Conservation (phyloP, 1,284 basidiomycete species). For the Rugosomyces carneus region DNA sequence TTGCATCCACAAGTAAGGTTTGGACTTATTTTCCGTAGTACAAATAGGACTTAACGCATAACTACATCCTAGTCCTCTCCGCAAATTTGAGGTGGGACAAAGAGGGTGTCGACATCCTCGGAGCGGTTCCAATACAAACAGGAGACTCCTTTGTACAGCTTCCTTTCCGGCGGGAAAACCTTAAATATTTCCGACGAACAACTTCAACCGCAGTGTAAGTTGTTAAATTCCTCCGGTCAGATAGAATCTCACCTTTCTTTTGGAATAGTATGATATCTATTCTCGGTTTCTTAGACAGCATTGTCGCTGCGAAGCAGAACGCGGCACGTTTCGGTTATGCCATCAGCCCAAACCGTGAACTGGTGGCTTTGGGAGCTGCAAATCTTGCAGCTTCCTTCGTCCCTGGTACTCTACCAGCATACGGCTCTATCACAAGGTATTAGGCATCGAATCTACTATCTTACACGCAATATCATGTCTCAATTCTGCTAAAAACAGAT, state of each 20-base stretch:
- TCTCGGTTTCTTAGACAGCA: slow-evolving; percentile 76
- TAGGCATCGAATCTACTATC: neutral
- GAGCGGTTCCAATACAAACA: slow-evolving; percentile 61
- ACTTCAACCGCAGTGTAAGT: slow-evolving; percentile 76
- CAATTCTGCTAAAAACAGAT: slow-evolving; percentile 37
- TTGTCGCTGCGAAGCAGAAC: slow-evolving; percentile 86
- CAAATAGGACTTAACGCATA: neutral
- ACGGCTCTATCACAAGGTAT: slow-evolving; percentile 81
- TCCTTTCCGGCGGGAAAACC: slow-evolving; percentile 54
- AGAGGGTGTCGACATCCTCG: slow-evolving; percentile 77
- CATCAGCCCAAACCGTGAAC: slow-evolving; percentile 87
- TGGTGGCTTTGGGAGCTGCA: slow-evolving; percentile 80
- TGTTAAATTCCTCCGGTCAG: neutral
- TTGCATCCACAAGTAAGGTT: slow-evolving; percentile 69
- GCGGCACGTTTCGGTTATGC: slow-evolving; percentile 78
- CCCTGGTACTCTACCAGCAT: slow-evolving; percentile 83
- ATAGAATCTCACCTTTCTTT: slow-evolving; percentile 1
- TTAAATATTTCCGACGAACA: slow-evolving; percentile 66
- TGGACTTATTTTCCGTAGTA: neutral
- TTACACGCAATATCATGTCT: neutral
- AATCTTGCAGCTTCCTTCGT: slow-evolving; percentile 79
- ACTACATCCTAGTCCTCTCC: slow-evolving; percentile 53
- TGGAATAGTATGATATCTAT: slow-evolving; percentile 59
- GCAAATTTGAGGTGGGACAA: slow-evolving; percentile 69
- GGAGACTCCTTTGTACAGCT: slow-evolving; percentile 58